These are phyloP conservation scores for Sclerotinia trifoliorum DNA, from an alignment of 2,329 filamentous ascomycete species.

Conservation along the genomic window DNA sequence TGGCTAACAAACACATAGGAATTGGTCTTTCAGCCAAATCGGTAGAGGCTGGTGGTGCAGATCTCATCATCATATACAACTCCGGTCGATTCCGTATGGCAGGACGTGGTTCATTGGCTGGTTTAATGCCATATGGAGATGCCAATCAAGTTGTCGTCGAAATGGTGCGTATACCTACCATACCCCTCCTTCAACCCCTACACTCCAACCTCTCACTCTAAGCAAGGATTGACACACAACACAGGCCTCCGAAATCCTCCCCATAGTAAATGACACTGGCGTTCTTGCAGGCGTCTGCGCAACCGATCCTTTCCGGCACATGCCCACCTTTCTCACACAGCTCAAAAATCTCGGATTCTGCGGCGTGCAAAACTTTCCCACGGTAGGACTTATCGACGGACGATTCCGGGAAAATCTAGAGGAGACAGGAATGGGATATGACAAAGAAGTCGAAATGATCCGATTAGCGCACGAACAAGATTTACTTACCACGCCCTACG, in stretches of 20 bases:
- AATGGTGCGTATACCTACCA: constrained; percentile 46
- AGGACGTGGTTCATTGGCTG: constrained; percentile 65
- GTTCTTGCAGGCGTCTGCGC: constrained; percentile 70
- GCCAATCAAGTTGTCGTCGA: constrained; percentile 68
- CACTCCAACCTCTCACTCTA: too few relatives aligned
- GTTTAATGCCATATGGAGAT: constrained; percentile 69
- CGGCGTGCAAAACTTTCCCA: constrained; percentile 73
- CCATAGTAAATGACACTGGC: constrained; percentile 60
- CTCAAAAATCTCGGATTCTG: constrained; percentile 63
- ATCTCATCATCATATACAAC: constrained; percentile 72
- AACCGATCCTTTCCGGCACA: constrained; percentile 66
- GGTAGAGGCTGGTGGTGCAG: constrained; percentile 65
- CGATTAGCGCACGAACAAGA: constrained; percentile 57
- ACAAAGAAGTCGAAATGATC: constrained; percentile 65
- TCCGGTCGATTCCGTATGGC: constrained; percentile 72
- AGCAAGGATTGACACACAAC: neutral
- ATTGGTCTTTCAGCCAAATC: constrained; percentile 71
- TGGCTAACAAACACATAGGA: constrained; percentile 42
- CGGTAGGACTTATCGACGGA: constrained; percentile 69
- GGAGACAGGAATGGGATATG: constrained; percentile 70
- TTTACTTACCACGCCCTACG: constrained; percentile 68
- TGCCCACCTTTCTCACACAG: constrained; percentile 58
- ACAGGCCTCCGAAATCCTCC: constrained; percentile 60
- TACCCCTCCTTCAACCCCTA: too few relatives aligned
- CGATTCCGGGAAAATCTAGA: constrained; percentile 66